Evolutionary conservation across 805 yeast species (phyloP), one percentile per base, ranked within the genome.

Genomic region (Barnettozyma sucrosica): DNA sequence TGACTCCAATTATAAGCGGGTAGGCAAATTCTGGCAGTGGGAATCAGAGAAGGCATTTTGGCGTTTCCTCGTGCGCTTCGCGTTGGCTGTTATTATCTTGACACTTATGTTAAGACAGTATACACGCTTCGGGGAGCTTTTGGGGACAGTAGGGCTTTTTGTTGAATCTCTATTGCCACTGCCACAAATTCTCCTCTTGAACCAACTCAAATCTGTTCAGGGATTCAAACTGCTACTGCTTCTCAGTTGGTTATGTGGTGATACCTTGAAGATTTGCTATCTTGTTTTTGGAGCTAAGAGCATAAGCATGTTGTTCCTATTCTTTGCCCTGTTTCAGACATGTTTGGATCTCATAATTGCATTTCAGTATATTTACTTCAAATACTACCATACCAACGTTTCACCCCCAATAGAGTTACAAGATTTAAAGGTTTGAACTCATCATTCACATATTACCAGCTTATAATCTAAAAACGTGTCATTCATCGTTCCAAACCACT

Each of bases 241-340:
- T 33, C 66, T 89, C 18, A 83, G 90, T 58, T 89, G 97, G 97
- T 69, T 89, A 5, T 83, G 92, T 50, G 97, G 97, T 48, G 97
- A 89, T 66, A 69, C 83, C 36, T 76, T 88, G 34, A 90, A 90
- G 62, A 77, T 88, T 21, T 70, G 82, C 45, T 87, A 86, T 58
- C 68, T 87, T 45, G 56, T 85, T n/a, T 85, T 74, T 63, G 95
- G 95, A 14, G 85, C 93, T 1, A 76, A 75, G 46, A 75, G 85
- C 54, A 77, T 86, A 25, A 81, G 89, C 2, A 55, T 67, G 7
- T 69, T 85, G 7, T 86, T 86, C 61, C 72, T 85, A 8, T 59
- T 78, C 42, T 89, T 89, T 48, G 93, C 87, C 0, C 64, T 83
- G 38, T 84, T 87, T 62, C 96, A 88, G 67, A 85, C 85, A 81